Conservation (phyloP, 768 basidiomycete species). For the Rossbeevera mucosa region DNA sequence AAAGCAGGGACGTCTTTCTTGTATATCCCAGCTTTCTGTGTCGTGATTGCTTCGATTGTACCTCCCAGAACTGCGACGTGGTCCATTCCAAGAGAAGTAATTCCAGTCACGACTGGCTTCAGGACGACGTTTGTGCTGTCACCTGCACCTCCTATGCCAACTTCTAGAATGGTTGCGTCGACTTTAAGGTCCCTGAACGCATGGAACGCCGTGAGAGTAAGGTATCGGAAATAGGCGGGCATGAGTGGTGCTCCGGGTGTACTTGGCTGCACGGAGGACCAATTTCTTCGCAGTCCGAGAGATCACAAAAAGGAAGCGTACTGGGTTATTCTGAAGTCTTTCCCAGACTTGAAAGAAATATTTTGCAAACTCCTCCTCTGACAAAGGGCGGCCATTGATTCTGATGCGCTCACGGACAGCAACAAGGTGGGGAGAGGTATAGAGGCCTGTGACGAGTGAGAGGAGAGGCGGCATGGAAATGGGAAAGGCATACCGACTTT, state of each 20-base stretch:
- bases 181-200: constrained; percentile 78
- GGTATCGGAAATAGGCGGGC: constrained; percentile 91
- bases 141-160: constrained; percentile 90
- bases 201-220: constrained; percentile 91
- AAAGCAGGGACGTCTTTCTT: constrained; percentile 90
- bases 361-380: constrained; percentile 81
- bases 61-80: constrained; percentile 85
- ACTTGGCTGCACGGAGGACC: constrained; percentile 37
- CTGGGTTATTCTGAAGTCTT: constrained; percentile 61
- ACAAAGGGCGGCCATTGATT: constrained; percentile 84
- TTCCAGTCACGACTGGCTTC: constrained; percentile 81
- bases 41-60: constrained; percentile 84
- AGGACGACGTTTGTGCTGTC: constrained; percentile 97
- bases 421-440: constrained; percentile 94
- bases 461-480: neutral
- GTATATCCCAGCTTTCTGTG: constrained; percentile 96
- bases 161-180: constrained; percentile 90
- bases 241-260: constrained; percentile 54
- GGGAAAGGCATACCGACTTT: constrained; percentile 62
- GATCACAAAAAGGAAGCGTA: constrained; percentile 29
- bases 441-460: constrained; percentile 57
- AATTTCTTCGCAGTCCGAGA: neutral
- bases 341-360: constrained; percentile 99
- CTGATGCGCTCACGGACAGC: constrained; percentile 95
- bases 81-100: constrained; percentile 89